Conservation (phyloP, 129 eudicot species). For the Arctium minus region DNA sequence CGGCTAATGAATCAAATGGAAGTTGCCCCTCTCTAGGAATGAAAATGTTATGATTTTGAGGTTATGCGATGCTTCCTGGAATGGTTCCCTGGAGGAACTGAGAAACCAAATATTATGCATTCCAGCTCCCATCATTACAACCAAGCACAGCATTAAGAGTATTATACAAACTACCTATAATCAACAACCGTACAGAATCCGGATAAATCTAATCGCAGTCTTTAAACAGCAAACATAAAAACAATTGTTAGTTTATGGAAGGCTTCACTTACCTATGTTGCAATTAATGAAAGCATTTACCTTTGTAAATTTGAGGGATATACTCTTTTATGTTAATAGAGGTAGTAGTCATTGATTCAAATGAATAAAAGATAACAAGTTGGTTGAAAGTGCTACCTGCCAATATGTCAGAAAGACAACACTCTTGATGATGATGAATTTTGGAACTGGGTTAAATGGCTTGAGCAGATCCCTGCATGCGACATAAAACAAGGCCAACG, state of each 20-base stretch:
- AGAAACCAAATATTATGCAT: too few species aligned
- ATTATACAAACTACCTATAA: too few species aligned
- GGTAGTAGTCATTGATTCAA: not conserved
- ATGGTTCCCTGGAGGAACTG: too few species aligned
- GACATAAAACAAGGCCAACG: conserved; percentile 88
- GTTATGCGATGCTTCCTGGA: too few species aligned
- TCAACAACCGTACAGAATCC: too few species aligned
- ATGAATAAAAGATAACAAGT: not conserved
- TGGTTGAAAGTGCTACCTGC: conserved; percentile 55
- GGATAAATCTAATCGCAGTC: not conserved
- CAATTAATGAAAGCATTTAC: not conserved
- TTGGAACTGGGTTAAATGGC: conserved; percentile 95
- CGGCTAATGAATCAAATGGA: too few species aligned
- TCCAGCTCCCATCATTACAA: too few species aligned
- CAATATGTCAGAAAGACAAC: conserved; percentile 94
- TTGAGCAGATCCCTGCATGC: conserved; percentile 92
- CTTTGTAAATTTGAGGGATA: not conserved
- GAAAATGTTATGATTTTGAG: too few species aligned
- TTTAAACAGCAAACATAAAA: not conserved
- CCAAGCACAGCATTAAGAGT: too few species aligned
- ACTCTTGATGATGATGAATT: conserved; percentile 84
- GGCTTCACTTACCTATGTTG: too few species aligned
- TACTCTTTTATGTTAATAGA: not conserved
- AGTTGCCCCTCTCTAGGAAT: too few species aligned
- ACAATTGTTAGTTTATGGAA: not conserved